Evolutionary conservation across 768 basidiomycete genomes (phyloP).

Genomic region (Rhodotorula diobovata): DNA sequence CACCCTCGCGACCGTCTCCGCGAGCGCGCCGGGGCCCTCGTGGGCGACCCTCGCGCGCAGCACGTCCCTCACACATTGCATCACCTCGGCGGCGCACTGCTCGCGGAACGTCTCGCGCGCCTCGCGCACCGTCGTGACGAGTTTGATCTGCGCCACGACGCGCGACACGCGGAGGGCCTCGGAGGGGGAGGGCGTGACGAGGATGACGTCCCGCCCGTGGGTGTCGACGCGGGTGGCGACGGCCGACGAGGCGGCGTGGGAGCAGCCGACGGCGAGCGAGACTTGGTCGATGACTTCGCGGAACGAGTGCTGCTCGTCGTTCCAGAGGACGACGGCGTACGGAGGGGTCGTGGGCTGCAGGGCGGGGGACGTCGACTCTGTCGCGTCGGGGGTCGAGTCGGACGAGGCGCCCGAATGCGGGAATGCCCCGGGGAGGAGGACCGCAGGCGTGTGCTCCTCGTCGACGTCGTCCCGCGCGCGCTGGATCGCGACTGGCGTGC

Average conservation of each 20-base stretch:
- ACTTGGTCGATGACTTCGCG: constrained; percentile 72
- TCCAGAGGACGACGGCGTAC: constrained; percentile 76
- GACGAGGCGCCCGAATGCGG: neutral
- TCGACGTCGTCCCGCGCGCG: neutral
- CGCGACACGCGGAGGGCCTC: constrained; percentile 60
- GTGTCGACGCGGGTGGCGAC: constrained; percentile 66
- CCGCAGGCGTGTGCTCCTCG: neutral
- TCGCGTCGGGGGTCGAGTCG: neutral
- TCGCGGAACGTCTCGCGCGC: constrained; percentile 86
- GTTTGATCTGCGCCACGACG: constrained; percentile 76
- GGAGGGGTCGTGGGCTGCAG: constrained; percentile 48
- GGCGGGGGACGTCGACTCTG: constrained; percentile 41
- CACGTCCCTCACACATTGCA: constrained; percentile 41
- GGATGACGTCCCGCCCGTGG: constrained; percentile 46
- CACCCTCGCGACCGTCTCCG: constrained; percentile 58
- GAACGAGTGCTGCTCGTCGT: constrained; percentile 94
- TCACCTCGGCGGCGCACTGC: constrained; percentile 72
- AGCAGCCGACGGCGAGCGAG: constrained; percentile 54
- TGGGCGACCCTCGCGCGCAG: constrained; percentile 41
- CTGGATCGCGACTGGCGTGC: neutral
- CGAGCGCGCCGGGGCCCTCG: constrained; percentile 42
- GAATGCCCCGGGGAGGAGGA: neutral
- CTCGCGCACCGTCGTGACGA: constrained; percentile 81
- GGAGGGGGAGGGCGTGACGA: constrained; percentile 21
- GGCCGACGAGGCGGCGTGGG: constrained; percentile 58